These are phyloP conservation scores for Caloboletus inedulis DNA, from an alignment of 1,284 basidiomycete genomes.

Conservation along the genomic window DNA sequence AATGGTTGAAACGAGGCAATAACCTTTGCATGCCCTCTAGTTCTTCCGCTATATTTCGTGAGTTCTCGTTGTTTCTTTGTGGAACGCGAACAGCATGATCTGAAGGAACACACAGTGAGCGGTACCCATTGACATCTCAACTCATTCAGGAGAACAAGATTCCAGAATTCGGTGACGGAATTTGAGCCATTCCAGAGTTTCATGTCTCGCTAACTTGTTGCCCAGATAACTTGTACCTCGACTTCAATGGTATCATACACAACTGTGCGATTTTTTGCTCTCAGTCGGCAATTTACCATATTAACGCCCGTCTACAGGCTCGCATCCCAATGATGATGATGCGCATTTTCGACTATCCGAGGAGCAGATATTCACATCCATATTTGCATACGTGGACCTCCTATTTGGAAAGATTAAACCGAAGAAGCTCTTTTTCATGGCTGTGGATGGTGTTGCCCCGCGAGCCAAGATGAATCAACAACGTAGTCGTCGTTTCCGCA, in stretches of 20 bases:
- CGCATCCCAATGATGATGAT: slow-evolving; percentile 92
- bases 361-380: slow-evolving; percentile 95
- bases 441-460: slow-evolving; percentile 97
- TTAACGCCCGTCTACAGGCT: slow-evolving; percentile 48
- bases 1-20: slow-evolving; percentile 20
- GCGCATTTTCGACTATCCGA: slow-evolving; percentile 94
- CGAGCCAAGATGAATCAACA: slow-evolving; percentile 99
- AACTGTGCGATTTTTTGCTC: slow-evolving; percentile 62
- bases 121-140: slow-evolving; percentile 97
- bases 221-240: slow-evolving; percentile 85
- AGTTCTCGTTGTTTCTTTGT: slow-evolving; percentile 29
- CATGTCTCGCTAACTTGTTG: slow-evolving; percentile 12
- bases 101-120: slow-evolving; percentile 60
- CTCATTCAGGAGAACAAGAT: slow-evolving; percentile 97
- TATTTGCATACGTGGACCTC: slow-evolving; percentile 97
- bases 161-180: slow-evolving; percentile 77
- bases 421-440: slow-evolving; percentile 96
- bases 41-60: slow-evolving; percentile 86
- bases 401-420: slow-evolving; percentile 98
- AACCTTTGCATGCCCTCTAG: slow-evolving; percentile 25
- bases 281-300: background rate
- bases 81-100: background rate
- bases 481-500: slow-evolving; percentile 89
- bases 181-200: background rate
- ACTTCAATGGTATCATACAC: slow-evolving; percentile 99